Evolutionary conservation across 306 rosid species (phyloP).

Genomic region (Albizia julibrissin): DNA sequence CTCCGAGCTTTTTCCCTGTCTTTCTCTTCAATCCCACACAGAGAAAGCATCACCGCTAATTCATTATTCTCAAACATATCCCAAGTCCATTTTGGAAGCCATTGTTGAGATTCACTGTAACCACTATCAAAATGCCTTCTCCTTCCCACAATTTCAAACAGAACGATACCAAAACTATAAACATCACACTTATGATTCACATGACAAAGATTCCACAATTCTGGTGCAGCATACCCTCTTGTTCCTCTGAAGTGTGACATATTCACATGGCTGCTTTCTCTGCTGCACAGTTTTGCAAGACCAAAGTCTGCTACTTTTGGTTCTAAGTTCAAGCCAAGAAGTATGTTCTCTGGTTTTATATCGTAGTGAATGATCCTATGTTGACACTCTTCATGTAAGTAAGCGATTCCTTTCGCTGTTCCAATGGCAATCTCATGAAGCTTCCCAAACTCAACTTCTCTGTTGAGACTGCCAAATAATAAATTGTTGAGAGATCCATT

Average conservation of each 20-base stretch:
- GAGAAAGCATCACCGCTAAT: slow-evolving; percentile 40
- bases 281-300: slow-evolving; percentile 43
- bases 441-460: slow-evolving; percentile 32
- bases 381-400: slow-evolving; percentile 51
- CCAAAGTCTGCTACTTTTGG: slow-evolving; percentile 56
- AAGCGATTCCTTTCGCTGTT: slow-evolving; percentile 53
- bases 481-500: slow-evolving; percentile 42
- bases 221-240: slow-evolving; percentile 55
- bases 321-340: slow-evolving; percentile 41
- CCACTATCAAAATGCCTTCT: slow-evolving; percentile 45
- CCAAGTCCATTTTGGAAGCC: slow-evolving; percentile 56
- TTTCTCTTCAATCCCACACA: slow-evolving; percentile 49
- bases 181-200: slow-evolving; percentile 48
- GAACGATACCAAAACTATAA: slow-evolving; percentile 49
- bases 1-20: slow-evolving; percentile 39
- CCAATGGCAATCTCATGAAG: slow-evolving; percentile 50
- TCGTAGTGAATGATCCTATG: slow-evolving; percentile 51
- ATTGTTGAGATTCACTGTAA: slow-evolving; percentile 40
- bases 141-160: slow-evolving; percentile 51
- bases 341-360: slow-evolving; percentile 49
- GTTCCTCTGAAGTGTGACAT: slow-evolving; percentile 50
- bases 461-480: slow-evolving; percentile 35
- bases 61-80: slow-evolving; percentile 50
- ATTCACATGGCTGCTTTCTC: slow-evolving; percentile 26
- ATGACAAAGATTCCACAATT: slow-evolving; percentile 46